Evolutionary conservation across 805 yeast genomes (phyloP).

Genomic region (Priceomyces melissophilus): DNA sequence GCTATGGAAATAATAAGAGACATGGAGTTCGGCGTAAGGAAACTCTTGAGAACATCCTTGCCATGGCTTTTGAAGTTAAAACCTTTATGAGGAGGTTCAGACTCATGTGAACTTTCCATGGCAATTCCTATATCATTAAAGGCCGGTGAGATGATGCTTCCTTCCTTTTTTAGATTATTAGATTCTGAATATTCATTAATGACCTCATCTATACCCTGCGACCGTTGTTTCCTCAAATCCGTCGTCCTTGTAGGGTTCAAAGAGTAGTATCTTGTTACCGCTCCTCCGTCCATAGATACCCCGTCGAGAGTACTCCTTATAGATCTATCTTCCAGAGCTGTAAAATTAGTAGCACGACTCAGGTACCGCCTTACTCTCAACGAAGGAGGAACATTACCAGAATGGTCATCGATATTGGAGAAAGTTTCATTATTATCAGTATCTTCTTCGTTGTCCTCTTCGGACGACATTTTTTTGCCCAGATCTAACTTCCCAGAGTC

Average conservation of each 20-base stretch:
- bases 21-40: slow-evolving; percentile 67
- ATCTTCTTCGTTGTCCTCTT: neutral
- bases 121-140: slow-evolving; percentile 20
- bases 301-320: neutral
- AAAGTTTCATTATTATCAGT: neutral
- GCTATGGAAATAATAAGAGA: slow-evolving; percentile 63
- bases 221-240: slow-evolving; percentile 21
- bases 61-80: slow-evolving; percentile 4
- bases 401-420: too few relatives aligned
- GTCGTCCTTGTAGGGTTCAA: slow-evolving; percentile 17
- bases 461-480: too few relatives aligned
- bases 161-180: slow-evolving; percentile 27
- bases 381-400: too few relatives aligned
- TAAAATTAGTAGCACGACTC: too few relatives aligned
- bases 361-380: too few relatives aligned
- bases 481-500: too few relatives aligned
- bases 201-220: slow-evolving; percentile 37
- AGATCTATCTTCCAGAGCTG: too few relatives aligned
- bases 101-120: neutral
- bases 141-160: slow-evolving; percentile 17
- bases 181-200: slow-evolving; percentile 47
- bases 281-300: neutral
- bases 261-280: slow-evolving; percentile 11
- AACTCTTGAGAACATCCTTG: slow-evolving; percentile 40
- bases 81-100: neutral